Evolutionary conservation across 208 protist species (phyloP).

Genomic region (Trypanosoma cruzi): DNA sequence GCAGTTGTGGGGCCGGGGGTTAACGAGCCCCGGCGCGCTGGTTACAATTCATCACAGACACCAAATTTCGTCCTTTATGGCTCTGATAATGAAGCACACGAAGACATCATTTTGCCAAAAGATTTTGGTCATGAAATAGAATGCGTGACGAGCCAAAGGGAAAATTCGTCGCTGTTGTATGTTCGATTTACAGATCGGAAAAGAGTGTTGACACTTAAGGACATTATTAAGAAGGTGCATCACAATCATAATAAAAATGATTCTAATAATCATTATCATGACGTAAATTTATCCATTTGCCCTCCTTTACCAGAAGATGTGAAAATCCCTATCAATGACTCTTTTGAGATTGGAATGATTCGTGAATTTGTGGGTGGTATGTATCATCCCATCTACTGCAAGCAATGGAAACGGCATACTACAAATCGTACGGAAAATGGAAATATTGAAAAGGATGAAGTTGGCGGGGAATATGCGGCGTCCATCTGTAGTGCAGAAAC

Average conservation of each 20-base stretch:
- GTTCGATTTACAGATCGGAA: slow-evolving; percentile 14
- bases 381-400: slow-evolving; percentile 25
- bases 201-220: slow-evolving; percentile 19
- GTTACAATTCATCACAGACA: background rate
- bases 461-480: background rate
- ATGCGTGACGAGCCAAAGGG: background rate
- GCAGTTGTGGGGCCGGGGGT: too few relatives aligned
- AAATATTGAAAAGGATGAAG: background rate
- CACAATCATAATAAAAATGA: background rate
- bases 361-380: slow-evolving; percentile 31
- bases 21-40: background rate
- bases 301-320: slow-evolving; percentile 16
- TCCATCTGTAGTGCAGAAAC: slow-evolving; percentile 1
- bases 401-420: background rate
- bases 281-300: slow-evolving; percentile 10
- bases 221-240: slow-evolving; percentile 9
- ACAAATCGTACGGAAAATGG: background rate
- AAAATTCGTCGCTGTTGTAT: slow-evolving; percentile 12
- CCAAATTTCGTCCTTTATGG: background rate
- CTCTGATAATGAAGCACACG: background rate
- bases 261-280: too few relatives aligned
- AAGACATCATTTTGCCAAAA: background rate
- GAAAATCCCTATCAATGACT: slow-evolving; percentile 12
- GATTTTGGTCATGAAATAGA: background rate
- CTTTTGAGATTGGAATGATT: slow-evolving; percentile 26